Conservation (phyloP, 2,329 filamentous ascomycete species). For the Diaporthe sp. region DNA sequence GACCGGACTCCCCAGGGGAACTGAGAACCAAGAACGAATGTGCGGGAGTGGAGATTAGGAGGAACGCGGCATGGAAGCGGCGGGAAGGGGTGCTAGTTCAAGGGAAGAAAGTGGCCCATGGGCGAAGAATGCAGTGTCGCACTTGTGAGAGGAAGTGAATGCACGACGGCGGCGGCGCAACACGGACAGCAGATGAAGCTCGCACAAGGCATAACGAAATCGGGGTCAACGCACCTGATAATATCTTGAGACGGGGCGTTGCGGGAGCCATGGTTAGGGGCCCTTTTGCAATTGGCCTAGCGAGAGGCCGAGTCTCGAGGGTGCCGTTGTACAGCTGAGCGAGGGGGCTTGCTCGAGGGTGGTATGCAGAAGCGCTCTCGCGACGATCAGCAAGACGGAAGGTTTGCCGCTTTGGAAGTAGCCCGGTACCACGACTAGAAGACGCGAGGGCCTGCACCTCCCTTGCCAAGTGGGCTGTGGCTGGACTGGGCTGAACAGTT, state of each 20-base stretch:
- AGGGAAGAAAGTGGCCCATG: slow-evolving; percentile 43
- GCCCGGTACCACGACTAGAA: slow-evolving; percentile 38
- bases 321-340: slow-evolving; percentile 46
- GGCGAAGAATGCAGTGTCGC: slow-evolving; percentile 46
- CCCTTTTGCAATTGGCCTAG: slow-evolving; percentile 55
- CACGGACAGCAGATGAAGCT: slow-evolving; percentile 33
- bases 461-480: slow-evolving; percentile 38
- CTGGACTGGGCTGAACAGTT: slow-evolving; percentile 29
- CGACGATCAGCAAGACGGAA: slow-evolving; percentile 42
- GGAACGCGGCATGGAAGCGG: slow-evolving; percentile 38
- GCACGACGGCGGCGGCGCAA: slow-evolving; percentile 36
- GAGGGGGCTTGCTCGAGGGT: slow-evolving; percentile 37
- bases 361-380: slow-evolving; percentile 41
- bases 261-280: slow-evolving; percentile 69
- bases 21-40: slow-evolving; percentile 37
- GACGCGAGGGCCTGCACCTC: slow-evolving; percentile 39
- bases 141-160: slow-evolving; percentile 41
- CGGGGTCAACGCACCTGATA: slow-evolving; percentile 67
- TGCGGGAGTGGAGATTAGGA: slow-evolving; percentile 37
- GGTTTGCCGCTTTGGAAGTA: slow-evolving; percentile 39
- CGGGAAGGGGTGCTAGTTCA: slow-evolving; percentile 36
- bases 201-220: slow-evolving; percentile 41
- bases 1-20: slow-evolving; percentile 39
- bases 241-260: slow-evolving; percentile 71
- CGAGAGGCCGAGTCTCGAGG: slow-evolving; percentile 49